A percentile compares a stretch with the other conserved stretches of the same genome.
Evolutionary conservation across 208 protist species (phyloP).

Genomic region (Crithidia mellificae): DNA sequence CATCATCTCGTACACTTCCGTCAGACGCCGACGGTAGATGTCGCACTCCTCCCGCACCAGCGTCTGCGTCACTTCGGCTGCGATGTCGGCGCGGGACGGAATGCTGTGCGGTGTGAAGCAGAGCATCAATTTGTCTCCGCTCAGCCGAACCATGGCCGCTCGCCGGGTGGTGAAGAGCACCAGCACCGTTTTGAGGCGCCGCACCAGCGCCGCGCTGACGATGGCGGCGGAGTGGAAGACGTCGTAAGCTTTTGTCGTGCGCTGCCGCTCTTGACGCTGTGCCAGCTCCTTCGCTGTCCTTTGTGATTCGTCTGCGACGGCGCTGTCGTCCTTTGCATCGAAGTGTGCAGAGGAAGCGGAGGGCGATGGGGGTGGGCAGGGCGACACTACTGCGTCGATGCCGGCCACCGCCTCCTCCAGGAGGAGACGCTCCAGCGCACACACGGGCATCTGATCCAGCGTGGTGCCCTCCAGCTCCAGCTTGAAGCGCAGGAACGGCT

Average conservation of each 20-base stretch:
- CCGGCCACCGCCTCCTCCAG: conserved; percentile 38
- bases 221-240: conserved; percentile 59
- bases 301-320: too few relatives aligned
- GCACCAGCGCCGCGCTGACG: conserved; percentile 45
- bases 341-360: too few relatives aligned
- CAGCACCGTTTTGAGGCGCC: conserved; percentile 48
- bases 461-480: conserved; percentile 64
- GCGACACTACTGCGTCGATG: conserved; percentile 27
- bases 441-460: conserved; percentile 56
- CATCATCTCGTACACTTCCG: conserved; percentile 45
- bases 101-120: conserved; percentile 48
- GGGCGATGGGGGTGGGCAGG: background rate
- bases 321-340: too few relatives aligned
- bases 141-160: conserved; percentile 45
- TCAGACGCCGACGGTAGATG: conserved; percentile 42
- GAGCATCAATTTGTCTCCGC: conserved; percentile 70
- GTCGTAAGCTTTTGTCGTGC: conserved; percentile 13
- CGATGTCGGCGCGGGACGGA: conserved; percentile 57
- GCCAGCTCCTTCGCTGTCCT: background rate
- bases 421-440: conserved; percentile 49
- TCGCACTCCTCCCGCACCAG: conserved; percentile 50
- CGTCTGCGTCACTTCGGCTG: conserved; percentile 37
- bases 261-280: background rate
- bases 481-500: conserved; percentile 49
- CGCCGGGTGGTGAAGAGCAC: conserved; percentile 71